Percentiles rank a stretch among this genome's conserved stretches.
Conservation (phyloP, 2,329 filamentous ascomycete species). For the Pestalotiopsis sp. region DNA sequence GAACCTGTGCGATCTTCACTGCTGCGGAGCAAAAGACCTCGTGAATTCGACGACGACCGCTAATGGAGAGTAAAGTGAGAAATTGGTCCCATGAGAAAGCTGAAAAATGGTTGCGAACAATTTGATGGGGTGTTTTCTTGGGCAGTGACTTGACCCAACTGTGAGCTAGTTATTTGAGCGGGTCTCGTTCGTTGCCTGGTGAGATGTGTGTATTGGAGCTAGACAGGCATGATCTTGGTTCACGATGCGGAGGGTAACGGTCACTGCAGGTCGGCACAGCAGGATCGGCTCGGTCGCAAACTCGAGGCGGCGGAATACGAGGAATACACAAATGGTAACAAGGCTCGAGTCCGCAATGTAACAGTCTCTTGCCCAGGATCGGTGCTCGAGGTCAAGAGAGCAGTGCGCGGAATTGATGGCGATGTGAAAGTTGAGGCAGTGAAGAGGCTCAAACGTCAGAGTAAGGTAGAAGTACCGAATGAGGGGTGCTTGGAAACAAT, state of each 20-base stretch:
- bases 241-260: not conserved
- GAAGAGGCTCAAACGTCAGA: not conserved
- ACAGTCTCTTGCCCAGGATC: not conserved
- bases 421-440: not conserved
- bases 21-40: not conserved
- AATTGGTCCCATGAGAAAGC: not conserved
- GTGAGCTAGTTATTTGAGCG: not conserved
- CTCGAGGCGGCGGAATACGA: no score
- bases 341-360: not conserved
- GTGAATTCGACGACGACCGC: not conserved
- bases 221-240: not conserved
- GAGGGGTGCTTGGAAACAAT: not conserved
- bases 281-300: no score
- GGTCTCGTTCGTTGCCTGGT: constrained; percentile 4
- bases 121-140: not conserved
- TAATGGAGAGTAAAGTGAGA: not conserved
- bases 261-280: not conserved
- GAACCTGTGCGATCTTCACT: not conserved
- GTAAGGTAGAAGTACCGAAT: not conserved
- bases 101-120: not conserved
- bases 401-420: not conserved
- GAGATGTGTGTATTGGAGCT: not conserved
- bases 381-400: not conserved
- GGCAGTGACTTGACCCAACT: not conserved
- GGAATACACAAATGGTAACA: no score